phyloP scores from a whole-genome alignment of 192 early-diverging fungal species.

The Backusella tarrabulga region DNA sequence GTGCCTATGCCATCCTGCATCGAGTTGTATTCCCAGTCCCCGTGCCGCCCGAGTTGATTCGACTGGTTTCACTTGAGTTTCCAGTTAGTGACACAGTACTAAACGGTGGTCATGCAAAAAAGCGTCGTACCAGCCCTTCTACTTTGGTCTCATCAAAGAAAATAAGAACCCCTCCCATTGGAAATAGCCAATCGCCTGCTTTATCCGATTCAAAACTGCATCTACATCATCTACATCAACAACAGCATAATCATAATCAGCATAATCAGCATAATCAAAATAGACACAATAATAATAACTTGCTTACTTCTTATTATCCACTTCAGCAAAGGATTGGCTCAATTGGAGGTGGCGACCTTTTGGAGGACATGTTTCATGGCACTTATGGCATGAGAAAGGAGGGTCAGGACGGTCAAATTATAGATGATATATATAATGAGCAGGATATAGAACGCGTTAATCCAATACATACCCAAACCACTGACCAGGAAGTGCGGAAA shows the following conservation, averaged over 20 bases:
- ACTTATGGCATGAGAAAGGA: neutral
- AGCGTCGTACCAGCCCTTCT: neutral
- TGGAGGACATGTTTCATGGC: slow-evolving; percentile 2
- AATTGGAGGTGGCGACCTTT: neutral
- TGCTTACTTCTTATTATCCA: slow-evolving; percentile 3
- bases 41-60: slow-evolving; percentile 2
- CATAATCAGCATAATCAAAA: slow-evolving; percentile 1
- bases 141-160: neutral
- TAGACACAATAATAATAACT: neutral
- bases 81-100: neutral
- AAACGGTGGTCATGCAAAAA: neutral
- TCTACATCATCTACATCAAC: neutral
- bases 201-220: neutral
- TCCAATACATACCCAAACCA: slow-evolving; percentile 15
- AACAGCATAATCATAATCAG: neutral
- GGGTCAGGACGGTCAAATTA: neutral
- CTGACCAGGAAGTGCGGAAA: slow-evolving; percentile 5
- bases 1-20: slow-evolving; percentile 41
- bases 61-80: neutral
- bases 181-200: neutral
- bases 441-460: slow-evolving; percentile 18
- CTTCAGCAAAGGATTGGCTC: neutral
- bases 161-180: neutral
- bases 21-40: slow-evolving; percentile 29
- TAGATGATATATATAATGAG: slow-evolving; percentile 22